phyloP scores from a whole-genome alignment of 192 early-diverging fungal species.

The Martensiomyces pterosporus region DNA sequence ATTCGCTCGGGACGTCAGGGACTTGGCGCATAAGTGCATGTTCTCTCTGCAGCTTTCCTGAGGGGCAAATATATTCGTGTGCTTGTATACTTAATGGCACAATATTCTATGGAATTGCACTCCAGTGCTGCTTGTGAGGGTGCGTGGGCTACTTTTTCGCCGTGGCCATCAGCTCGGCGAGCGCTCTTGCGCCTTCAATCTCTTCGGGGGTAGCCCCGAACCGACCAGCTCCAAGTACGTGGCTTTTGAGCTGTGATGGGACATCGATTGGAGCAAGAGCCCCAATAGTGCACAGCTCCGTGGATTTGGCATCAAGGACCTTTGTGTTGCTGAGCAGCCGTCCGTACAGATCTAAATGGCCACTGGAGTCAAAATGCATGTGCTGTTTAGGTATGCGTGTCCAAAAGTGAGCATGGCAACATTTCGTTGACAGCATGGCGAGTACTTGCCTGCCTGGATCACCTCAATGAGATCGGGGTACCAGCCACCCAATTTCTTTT shows the following conservation, averaged over 20 bases:
- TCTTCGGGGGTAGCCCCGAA: constrained; percentile 19
- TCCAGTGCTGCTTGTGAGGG: no score
- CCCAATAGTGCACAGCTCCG: constrained; percentile 34
- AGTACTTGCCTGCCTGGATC: constrained; percentile 26
- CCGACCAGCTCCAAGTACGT: constrained; percentile 21
- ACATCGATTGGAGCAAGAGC: constrained; percentile 28
- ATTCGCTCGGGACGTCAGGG: constrained; percentile 40
- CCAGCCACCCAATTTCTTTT: constrained; percentile 24
- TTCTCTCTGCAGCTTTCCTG: not conserved
- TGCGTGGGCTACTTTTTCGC: no score
- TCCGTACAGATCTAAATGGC: constrained; percentile 25
- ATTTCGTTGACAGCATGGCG: no score
- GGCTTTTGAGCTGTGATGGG: constrained; percentile 40
- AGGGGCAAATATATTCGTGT: no score
- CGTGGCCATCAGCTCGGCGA: constrained; percentile 13
- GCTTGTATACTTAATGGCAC: no score
- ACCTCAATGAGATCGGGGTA: constrained; percentile 37
- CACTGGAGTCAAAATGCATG: no score
- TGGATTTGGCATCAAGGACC: constrained; percentile 17
- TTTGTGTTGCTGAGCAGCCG: constrained; percentile 29
- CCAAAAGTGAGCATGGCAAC: no score
- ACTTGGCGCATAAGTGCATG: constrained; percentile 26
- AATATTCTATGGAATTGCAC: no score
- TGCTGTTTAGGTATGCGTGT: no score
- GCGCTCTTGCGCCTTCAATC: constrained; percentile 16